A percentile compares a stretch with the other conserved stretches of the same genome.
phyloP scores from a whole-genome alignment of 495 filamentous ascomycete species.

The Cenococcum geophilum region DNA sequence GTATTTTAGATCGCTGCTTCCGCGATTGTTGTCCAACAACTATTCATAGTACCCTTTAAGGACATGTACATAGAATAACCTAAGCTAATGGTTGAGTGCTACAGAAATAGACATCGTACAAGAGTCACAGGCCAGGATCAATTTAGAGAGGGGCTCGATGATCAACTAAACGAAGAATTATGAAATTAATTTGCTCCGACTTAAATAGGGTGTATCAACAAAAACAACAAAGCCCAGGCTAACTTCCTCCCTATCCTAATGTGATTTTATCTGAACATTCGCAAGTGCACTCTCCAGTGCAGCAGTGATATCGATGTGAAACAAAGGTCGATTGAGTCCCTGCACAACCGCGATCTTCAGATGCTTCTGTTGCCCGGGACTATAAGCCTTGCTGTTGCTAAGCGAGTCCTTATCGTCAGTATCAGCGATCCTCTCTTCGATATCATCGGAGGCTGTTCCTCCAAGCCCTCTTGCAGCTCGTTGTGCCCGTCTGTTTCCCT shows the following conservation, averaged over 20 bases:
- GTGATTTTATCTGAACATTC: conserved; percentile 54
- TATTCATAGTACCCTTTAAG: no score
- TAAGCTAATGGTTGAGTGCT: no score
- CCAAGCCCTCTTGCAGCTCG: conserved; percentile 13
- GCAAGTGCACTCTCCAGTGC: conserved; percentile 83
- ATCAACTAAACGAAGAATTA: no score
- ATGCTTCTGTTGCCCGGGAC: conserved; percentile 8
- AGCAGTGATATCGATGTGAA: conserved; percentile 91
- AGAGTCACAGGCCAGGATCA: no score
- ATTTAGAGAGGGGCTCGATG: no score
- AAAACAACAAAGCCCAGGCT: neutral
- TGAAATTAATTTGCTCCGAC: no score
- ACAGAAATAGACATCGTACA: no score
- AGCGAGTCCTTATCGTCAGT: conserved; percentile 36
- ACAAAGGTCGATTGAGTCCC: conserved; percentile 81
- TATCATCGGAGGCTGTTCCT: conserved; percentile 26
- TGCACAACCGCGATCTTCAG: conserved; percentile 63
- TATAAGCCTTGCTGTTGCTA: conserved; percentile 43
- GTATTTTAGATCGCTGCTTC: no score
- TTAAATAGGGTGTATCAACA: neutral
- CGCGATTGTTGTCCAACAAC: no score
- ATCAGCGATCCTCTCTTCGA: conserved; percentile 26
- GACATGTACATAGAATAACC: no score
- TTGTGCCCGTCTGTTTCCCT: conserved; percentile 34
- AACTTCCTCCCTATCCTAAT: conserved; percentile 5